Percentiles rank a stretch among this genome's conserved stretches.
phyloP scores from a whole-genome alignment of 2,329 filamentous ascomycete species.

The Colletotrichum chlorophyti region DNA sequence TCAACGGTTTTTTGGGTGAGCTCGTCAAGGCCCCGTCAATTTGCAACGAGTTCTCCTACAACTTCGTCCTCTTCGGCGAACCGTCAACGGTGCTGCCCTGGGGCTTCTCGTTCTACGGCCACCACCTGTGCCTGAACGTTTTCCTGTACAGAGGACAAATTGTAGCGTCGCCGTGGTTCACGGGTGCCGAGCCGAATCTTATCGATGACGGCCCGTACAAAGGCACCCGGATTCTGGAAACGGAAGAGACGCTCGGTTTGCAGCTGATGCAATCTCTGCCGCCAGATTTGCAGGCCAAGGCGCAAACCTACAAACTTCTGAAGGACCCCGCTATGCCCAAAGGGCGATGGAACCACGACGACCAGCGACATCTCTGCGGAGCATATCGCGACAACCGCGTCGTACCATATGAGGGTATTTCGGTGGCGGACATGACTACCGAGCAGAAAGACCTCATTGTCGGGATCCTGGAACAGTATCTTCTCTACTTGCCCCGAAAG shows the following conservation, averaged over 20 bases:
- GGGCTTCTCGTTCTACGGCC: slow-evolving; percentile 80
- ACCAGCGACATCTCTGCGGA: slow-evolving; percentile 79
- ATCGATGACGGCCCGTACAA: slow-evolving; percentile 70
- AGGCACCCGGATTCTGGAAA: slow-evolving; percentile 71
- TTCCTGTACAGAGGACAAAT: slow-evolving; percentile 69
- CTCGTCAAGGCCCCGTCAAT: slow-evolving; percentile 66
- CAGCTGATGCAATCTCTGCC: slow-evolving; percentile 71
- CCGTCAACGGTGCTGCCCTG: slow-evolving; percentile 66
- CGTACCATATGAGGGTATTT: slow-evolving; percentile 75
- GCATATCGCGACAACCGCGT: slow-evolving; percentile 80
- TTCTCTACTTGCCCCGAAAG: slow-evolving; percentile 68
- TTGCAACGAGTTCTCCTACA: slow-evolving; percentile 80
- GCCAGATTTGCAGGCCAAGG: slow-evolving; percentile 50
- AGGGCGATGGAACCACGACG: slow-evolving; percentile 80
- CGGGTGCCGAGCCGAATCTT: slow-evolving; percentile 79
- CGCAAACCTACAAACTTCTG: slow-evolving; percentile 65
- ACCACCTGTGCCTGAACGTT: slow-evolving; percentile 79
- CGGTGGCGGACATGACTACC: slow-evolving; percentile 54
- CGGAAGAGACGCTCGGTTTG: slow-evolving; percentile 70
- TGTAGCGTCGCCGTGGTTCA: slow-evolving; percentile 77
- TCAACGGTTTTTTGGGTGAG: slow-evolving; percentile 78
- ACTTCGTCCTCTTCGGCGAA: slow-evolving; percentile 73
- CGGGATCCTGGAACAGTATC: slow-evolving; percentile 67
- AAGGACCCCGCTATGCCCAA: slow-evolving; percentile 70
- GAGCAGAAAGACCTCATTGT: slow-evolving; percentile 62